phyloP scores from a whole-genome alignment of 2,329 filamentous ascomycete species.

The Ascosphaera apis region DNA sequence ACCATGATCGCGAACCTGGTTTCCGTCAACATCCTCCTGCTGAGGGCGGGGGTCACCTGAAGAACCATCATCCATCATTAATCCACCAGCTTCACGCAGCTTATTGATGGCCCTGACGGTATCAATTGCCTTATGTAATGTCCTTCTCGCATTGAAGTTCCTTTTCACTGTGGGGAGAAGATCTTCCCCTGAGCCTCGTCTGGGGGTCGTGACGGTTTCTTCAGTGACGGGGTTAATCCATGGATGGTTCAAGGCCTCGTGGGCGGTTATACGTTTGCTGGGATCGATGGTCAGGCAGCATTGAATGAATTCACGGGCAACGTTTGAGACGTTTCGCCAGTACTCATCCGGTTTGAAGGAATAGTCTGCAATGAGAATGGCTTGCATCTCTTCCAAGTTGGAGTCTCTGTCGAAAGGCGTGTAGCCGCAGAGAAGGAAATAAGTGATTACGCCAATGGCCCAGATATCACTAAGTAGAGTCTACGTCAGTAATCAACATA shows the following conservation, averaged over 20 bases:
- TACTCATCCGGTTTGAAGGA: conserved; percentile 85
- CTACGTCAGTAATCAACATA: conserved; percentile 2
- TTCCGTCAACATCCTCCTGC: conserved; percentile 17
- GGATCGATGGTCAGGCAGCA: conserved; percentile 82
- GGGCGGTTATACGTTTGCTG: conserved; percentile 66
- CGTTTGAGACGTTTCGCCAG: conserved; percentile 77
- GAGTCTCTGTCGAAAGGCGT: conserved; percentile 94
- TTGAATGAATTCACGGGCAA: conserved; percentile 78
- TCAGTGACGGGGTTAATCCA: conserved; percentile 37
- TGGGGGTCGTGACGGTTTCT: conserved; percentile 13
- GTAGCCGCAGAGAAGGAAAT: conserved; percentile 93
- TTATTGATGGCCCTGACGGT: conserved; percentile 47
- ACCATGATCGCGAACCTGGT: conserved; percentile 18
- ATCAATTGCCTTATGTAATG: conserved; percentile 43
- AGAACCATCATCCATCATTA: conserved; percentile 37
- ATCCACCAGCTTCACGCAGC: conserved; percentile 35
- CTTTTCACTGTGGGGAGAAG: conserved; percentile 43
- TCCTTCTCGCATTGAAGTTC: conserved; percentile 44
- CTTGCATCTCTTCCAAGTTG: conserved; percentile 98
- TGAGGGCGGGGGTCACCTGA: conserved; percentile 31
- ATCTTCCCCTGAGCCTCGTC: conserved; percentile 24
- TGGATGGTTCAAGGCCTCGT: conserved; percentile 45
- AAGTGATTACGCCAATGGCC: conserved; percentile 96
- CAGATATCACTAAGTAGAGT: conserved; percentile 48
- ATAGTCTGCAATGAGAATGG: conserved; percentile 90